Conservation (phyloP, 805 yeast genomes). For the Schizosaccharomyces lindneri region DNA sequence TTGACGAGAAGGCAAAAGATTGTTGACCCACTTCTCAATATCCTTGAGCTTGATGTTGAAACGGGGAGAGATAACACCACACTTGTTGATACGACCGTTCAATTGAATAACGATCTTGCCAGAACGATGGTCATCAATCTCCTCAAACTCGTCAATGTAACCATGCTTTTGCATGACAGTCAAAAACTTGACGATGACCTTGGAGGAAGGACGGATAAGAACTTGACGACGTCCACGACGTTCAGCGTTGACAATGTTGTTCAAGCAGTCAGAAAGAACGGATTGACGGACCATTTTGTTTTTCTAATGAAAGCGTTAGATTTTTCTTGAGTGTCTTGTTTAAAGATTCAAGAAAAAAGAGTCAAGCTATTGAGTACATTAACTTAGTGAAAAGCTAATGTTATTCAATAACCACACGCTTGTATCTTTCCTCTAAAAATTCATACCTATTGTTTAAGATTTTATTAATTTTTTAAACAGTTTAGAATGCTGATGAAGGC, state of each 20-base stretch:
- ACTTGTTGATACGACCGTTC: constrained; percentile 95
- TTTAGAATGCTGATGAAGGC: not conserved
- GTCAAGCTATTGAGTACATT: not conserved
- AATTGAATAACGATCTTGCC: constrained; percentile 91
- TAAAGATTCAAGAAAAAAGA: not conserved
- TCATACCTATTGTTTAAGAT: not conserved
- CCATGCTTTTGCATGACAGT: constrained; percentile 96
- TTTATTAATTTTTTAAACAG: not conserved
- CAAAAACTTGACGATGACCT: constrained; percentile 91
- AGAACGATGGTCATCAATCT: constrained; percentile 96
- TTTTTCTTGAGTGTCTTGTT: not conserved
- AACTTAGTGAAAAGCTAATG: not conserved
- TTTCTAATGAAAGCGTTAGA: not conserved
- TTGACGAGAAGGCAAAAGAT: constrained; percentile 97
- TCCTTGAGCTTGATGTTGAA: constrained; percentile 88
- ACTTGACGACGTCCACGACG: constrained; percentile 98
- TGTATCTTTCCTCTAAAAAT: not conserved
- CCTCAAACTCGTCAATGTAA: constrained; percentile 95
- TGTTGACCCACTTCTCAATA: constrained; percentile 95
- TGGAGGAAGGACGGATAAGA: constrained; percentile 90
- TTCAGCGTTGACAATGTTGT: constrained; percentile 96
- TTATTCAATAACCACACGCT: not conserved
- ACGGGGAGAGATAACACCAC: constrained; percentile 97
- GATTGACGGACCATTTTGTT: constrained; percentile 79
- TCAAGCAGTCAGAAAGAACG: constrained; percentile 94